Conservation (phyloP, 1,284 basidiomycete genomes). For the Malassezia sp. region DNA sequence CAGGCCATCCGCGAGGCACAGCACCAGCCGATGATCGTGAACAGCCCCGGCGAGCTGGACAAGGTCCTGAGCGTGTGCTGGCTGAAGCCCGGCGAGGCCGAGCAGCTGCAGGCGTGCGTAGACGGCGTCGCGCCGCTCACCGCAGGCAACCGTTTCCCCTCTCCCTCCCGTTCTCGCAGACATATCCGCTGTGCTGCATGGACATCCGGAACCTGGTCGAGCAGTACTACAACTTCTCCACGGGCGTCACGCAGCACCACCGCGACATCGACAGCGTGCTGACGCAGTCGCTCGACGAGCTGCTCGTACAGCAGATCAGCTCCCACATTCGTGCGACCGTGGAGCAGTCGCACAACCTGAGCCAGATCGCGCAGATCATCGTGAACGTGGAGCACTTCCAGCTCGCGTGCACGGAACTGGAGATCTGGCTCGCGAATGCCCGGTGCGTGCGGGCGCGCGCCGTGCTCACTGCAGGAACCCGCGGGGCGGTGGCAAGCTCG, state of each 20-base stretch:
- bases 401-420: conserved; percentile 71
- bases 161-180: conserved; percentile 82
- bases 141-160: conserved; percentile 58
- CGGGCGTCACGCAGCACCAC: conserved; percentile 81
- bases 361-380: conserved; percentile 86
- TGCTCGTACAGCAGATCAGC: conserved; percentile 71
- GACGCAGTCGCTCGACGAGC: conserved; percentile 76
- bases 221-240: conserved; percentile 91
- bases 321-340: conserved; percentile 64
- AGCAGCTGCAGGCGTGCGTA: conserved; percentile 16
- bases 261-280: conserved; percentile 83
- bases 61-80: conserved; percentile 73
- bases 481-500: conserved; percentile 68
- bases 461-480: too few species aligned
- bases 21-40: conserved; percentile 76
- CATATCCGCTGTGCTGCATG: conserved; percentile 87
- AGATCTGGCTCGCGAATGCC: conserved; percentile 63
- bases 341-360: conserved; percentile 59
- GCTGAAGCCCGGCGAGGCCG: conserved; percentile 54
- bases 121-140: too few species aligned
- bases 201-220: conserved; percentile 89
- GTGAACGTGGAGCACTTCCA: conserved; percentile 88
- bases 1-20: conserved; percentile 67
- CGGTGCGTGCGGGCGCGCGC: too few species aligned
- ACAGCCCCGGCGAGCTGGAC: conserved; percentile 61